Conservation (phyloP, 2,329 filamentous ascomycete genomes). For the Neonectria neomacrospora region DNA sequence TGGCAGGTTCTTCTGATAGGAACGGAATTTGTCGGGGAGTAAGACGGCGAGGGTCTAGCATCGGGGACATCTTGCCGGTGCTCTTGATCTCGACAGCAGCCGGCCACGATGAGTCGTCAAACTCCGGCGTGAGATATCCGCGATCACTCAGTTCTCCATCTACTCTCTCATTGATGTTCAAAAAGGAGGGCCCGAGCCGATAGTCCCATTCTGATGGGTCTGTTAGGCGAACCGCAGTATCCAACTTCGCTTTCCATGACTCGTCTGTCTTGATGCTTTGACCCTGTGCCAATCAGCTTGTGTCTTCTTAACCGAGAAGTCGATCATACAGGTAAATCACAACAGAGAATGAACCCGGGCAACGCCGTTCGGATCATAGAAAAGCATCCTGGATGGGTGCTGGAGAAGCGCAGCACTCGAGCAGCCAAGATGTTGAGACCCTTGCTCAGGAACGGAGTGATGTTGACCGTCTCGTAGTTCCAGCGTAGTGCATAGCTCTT, state of each 20-base stretch:
- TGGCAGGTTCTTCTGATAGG: constrained; percentile 5
- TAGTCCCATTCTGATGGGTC: constrained; percentile 21
- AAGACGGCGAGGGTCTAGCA: constrained; percentile 17
- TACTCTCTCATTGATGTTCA: constrained; percentile 15
- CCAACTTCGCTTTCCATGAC: constrained; percentile 16
- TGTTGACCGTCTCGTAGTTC: constrained; percentile 25
- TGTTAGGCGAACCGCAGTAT: constrained; percentile 4
- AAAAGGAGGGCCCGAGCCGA: constrained; percentile 16
- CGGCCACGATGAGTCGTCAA: constrained; percentile 15
- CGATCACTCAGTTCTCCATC: constrained; percentile 6
- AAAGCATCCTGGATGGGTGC: constrained; percentile 14
- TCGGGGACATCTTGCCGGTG: constrained; percentile 20
- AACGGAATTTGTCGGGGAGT: constrained; percentile 15
- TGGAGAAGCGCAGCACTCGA: constrained; percentile 20
- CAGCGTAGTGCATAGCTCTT: constrained; percentile 16
- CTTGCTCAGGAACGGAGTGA: constrained; percentile 13
- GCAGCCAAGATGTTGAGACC: constrained; percentile 19
- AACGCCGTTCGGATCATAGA: constrained; percentile 17
- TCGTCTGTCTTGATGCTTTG: constrained; percentile 1
- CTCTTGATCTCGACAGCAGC: constrained; percentile 1
- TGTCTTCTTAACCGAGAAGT: background rate
- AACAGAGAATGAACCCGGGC: constrained; percentile 11
- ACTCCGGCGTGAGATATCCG: constrained; percentile 5
- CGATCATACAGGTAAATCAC: constrained; percentile 11
- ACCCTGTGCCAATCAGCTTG: background rate